Base-by-base conservation (phyloP, 1,284 basidiomycete species). In the Sporisorium reilianum region DNA sequence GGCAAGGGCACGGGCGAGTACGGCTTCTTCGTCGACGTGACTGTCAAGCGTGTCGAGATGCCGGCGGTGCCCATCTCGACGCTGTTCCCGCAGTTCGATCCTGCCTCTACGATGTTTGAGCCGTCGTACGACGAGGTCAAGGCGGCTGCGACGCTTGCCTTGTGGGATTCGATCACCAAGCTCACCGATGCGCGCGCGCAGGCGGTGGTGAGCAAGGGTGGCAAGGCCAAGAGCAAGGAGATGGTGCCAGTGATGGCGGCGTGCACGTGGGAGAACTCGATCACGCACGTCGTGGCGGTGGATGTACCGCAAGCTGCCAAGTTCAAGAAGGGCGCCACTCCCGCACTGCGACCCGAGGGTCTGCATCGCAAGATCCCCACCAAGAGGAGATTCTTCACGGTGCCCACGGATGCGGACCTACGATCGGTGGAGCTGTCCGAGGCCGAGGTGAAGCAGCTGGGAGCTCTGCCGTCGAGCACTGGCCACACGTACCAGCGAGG, bases 231-330 rank as follows among this genome's bases (percentile, higher is more conserved):
- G 56, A 46, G 45, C 34, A 70, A 70, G 55, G 62, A 72, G 42
- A 59, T 69, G 61, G 63, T 72, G n/a, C 77, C 75, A 2, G 72
- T 80, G 22, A 73, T 77, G 69, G 77, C 75, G 2, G 68, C 65
- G 11, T 80, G 79, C 64, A 55, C 66, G 12, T 79, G 77, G 79
- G 77, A 79, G 58, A 70, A 62, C 46, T 79, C 77, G 41, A 54
- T 40, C 23, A 62, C 69, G 9, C 60, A 72, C 53, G 30, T 78
- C 3, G 70, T 78, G 7, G 57, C 67, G 6, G 62, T 74, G 7
- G 60, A 76, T 5, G 55, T 78, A 4, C 77, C 74, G 2, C 77
- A 70, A 10, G 59, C 59, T 3, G 77, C 73, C 41, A 69, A 58
- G 41, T 69, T 72, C 55, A 78, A 69, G 52, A 69, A 67, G 46